These are phyloP conservation scores for Diaporthe sp. DNA, from an alignment of 2,329 filamentous ascomycete species.

Conservation along the genomic window DNA sequence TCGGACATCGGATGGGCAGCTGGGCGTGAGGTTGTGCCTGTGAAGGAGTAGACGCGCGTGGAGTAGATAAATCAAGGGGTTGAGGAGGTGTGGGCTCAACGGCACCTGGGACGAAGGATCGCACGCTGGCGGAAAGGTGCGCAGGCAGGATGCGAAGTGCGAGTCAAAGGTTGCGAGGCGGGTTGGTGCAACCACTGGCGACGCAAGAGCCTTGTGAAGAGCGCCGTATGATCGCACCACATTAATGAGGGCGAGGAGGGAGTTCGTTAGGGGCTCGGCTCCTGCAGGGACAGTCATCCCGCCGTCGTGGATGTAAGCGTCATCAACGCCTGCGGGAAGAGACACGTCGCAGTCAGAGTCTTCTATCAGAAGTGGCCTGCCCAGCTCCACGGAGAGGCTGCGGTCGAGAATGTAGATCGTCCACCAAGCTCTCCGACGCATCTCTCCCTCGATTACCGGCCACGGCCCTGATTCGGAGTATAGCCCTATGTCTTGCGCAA, in stretches of 20 bases:
- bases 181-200: conserved; percentile 74
- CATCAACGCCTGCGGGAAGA: conserved; percentile 84
- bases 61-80: conserved; percentile 83
- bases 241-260: conserved; percentile 84
- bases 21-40: conserved; percentile 86
- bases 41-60: conserved; percentile 88
- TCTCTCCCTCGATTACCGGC: conserved; percentile 84
- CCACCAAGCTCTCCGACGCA: conserved; percentile 94
- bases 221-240: conserved; percentile 84
- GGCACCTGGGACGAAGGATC: conserved; percentile 75
- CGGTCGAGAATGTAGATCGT: conserved; percentile 91
- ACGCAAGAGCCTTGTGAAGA: conserved; percentile 78
- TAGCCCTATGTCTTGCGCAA: conserved; percentile 87
- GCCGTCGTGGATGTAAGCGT: conserved; percentile 78
- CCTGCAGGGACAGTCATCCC: conserved; percentile 67
- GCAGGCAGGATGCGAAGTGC: conserved; percentile 82
- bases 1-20: conserved; percentile 76
- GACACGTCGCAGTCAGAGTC: conserved; percentile 90
- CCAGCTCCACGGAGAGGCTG: conserved; percentile 83
- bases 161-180: conserved; percentile 84
- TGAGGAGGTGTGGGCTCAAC: conserved; percentile 81
- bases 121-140: conserved; percentile 81
- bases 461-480: conserved; percentile 82
- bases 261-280: conserved; percentile 73
- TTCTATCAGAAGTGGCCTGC: conserved; percentile 84